Evolutionary conservation across 129 eudicot genomes (phyloP), one percentile per base, ranked within the genome.

Genomic region (carrot (Daucus carota)): DNA sequence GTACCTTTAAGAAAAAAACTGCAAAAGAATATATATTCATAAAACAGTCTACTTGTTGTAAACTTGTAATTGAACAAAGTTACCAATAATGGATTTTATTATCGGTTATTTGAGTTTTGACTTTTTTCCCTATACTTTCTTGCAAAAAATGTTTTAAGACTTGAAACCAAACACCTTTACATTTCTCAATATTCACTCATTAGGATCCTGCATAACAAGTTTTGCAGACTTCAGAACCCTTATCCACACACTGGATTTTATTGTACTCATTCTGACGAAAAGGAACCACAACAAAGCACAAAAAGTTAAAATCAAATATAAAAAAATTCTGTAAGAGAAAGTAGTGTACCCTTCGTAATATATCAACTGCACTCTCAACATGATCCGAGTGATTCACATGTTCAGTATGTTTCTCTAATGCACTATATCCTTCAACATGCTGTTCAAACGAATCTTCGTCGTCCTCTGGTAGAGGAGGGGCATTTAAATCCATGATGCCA

Each of bases 401-500:
- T 15, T 80, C 85, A 46, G 81, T 76, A 73, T 62, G 85, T 75
- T 79, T 88, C 71, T 87, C 88, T 46, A 82, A 83, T 72, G 77
- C 87, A 86, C 80, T 84, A 80, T 87, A 90, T 72, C 85, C 99
- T 71, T 80, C 85, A 31, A 81, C 76, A 67, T 81, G 69, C 22
- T 62, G 88, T 65, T 85, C 92, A 74, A 79, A 87, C 42, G 60
- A 76, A 78, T 84, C 97, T 32, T 95, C 99, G 57, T 95, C 99
- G 32, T 95, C 99, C 81, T 95, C 99, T 12, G 99, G 96, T 84
- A 84, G 86, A 16, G 99, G 99, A 14, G 92, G 88, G 66, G 88
- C 99, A 88, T 95, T 95, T 82, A 95, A 85, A 83, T 95, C 99
- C 99, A 95, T 95, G 75, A 81, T 86, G 80, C 79, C 75, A 77